Base-by-base conservation (phyloP, 2,329 filamentous ascomycete genomes). In the Diaporthe sp. region DNA sequence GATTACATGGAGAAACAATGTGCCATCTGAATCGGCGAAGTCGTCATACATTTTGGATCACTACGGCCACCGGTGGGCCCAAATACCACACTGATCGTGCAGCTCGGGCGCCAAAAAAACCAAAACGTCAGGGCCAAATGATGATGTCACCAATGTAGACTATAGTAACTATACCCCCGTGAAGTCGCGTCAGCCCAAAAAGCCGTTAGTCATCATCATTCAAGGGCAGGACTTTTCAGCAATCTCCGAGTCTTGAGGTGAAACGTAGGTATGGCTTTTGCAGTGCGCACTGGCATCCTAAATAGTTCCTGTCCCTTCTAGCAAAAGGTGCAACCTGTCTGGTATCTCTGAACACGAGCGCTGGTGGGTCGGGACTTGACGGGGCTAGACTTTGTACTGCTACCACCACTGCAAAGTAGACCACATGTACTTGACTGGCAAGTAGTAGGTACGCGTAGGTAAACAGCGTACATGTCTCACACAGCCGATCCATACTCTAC, bases 111-210 rank as follows among this genome's bases (percentile, higher is more conserved):
- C 63, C 47, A 53, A 53, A 28, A 51, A 28, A 51, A 37, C 44
- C 44, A 53, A 53, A 68, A 28, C 4, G 15, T 53, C 47, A 34
- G 28, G 1, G 47, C 47, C 22, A 53, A 55, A 25, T 53, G 44
- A 68, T 68, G 65, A 68, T 68, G 65, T 68, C 65, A 68, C 65
- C 15, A 53, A 39, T 25, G 4, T 39, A n/a, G 34, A n/a, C 22
- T 15, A 60, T 4, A 44, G 17, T 20, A 31, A 6, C 31, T 31
- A 44, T 20, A 1, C 17, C 42, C 42, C 15, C 17, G 42, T 49
- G 20, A 49, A 49, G 15, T 49, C 44, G 44, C 20, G 6, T 22
- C 44, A 22, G 44, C 8, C 20, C 44, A 49, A 49, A 49, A 49
- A 49, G 44, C 7, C 20, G 20, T 49, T 49, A 22, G 44, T 49